Conservation (phyloP, 2,329 filamentous ascomycete species). For the Sporothrix pallida region DNA sequence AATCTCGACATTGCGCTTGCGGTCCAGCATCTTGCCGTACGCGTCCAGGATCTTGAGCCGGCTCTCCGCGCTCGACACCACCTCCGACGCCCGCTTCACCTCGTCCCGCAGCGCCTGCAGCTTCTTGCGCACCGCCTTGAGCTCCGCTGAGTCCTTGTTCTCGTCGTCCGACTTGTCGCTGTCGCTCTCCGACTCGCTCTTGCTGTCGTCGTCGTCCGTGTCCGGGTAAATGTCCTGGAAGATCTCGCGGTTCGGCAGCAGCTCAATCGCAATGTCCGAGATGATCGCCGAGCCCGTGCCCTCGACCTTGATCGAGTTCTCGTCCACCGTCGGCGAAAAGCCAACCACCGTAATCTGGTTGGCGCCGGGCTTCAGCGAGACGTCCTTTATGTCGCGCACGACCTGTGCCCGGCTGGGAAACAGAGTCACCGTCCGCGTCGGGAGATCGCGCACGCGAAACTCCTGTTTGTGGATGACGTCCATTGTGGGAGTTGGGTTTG, state of each 20-base stretch:
- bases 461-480: slow-evolving; percentile 52
- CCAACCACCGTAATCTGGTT: slow-evolving; percentile 64
- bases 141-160: slow-evolving; percentile 39
- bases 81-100: slow-evolving; percentile 43
- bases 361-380: slow-evolving; percentile 58
- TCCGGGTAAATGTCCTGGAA: slow-evolving; percentile 62
- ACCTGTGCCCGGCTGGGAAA: slow-evolving; percentile 67
- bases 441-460: slow-evolving; percentile 62
- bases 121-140: slow-evolving; percentile 44
- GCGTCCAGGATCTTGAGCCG: slow-evolving; percentile 52
- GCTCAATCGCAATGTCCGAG: slow-evolving; percentile 66
- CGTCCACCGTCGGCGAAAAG: slow-evolving; percentile 58
- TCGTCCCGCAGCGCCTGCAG: slow-evolving; percentile 45
- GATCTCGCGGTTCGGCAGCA: slow-evolving; percentile 60
- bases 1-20: slow-evolving; percentile 47
- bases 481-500: slow-evolving; percentile 41
- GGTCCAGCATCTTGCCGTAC: slow-evolving; percentile 48
- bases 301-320: slow-evolving; percentile 65
- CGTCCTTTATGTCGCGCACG: slow-evolving; percentile 62
- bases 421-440: slow-evolving; percentile 66
- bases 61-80: slow-evolving; percentile 45
- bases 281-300: slow-evolving; percentile 63
- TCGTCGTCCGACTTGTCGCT: slow-evolving; percentile 41
- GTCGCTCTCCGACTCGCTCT: slow-evolving; percentile 43
- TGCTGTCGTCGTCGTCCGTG: slow-evolving; percentile 45